Evolutionary conservation across 1,284 basidiomycete species (phyloP).

Genomic region (Cystobasidium slooffiae): DNA sequence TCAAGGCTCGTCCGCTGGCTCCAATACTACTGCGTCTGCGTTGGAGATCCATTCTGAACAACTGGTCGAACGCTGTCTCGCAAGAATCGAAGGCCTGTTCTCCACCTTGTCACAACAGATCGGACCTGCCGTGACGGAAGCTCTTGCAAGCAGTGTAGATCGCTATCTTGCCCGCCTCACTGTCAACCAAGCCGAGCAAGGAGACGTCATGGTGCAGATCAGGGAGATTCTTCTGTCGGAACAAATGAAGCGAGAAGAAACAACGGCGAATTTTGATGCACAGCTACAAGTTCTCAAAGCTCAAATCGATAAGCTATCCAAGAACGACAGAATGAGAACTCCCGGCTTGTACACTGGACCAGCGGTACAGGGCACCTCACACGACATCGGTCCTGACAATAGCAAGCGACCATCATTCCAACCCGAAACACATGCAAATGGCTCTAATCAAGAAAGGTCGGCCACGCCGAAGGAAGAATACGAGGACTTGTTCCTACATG

Average conservation of each 20-base stretch:
- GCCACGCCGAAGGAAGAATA: conserved; percentile 22
- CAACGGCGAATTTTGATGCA: not conserved
- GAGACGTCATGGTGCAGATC: not conserved
- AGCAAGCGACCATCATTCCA: too few species aligned
- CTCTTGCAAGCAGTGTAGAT: not conserved
- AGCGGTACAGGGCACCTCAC: too few species aligned
- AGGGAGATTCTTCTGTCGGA: conserved; percentile 9
- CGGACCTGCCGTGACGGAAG: conserved; percentile 1
- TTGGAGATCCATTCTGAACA: not conserved
- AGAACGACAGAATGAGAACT: too few species aligned
- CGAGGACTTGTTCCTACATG: conserved; percentile 34
- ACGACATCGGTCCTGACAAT: not conserved
- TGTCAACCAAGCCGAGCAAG: conserved; percentile 15
- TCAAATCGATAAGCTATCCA: not conserved
- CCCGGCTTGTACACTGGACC: too few species aligned
- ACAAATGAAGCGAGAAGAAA: conserved; percentile 28
- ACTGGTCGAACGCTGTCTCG: not conserved
- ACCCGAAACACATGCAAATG: too few species aligned
- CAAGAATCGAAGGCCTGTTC: not conserved
- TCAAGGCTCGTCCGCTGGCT: not conserved
- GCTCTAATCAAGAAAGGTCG: not conserved
- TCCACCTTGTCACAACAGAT: not conserved
- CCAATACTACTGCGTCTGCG: not conserved
- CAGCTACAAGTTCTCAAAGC: not conserved
- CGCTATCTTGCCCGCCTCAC: conserved; percentile 1